Evolutionary conservation across 768 basidiomycete genomes (phyloP), one percentile per base, ranked within the genome.

Genomic region (Filobasidium floriforme): DNA sequence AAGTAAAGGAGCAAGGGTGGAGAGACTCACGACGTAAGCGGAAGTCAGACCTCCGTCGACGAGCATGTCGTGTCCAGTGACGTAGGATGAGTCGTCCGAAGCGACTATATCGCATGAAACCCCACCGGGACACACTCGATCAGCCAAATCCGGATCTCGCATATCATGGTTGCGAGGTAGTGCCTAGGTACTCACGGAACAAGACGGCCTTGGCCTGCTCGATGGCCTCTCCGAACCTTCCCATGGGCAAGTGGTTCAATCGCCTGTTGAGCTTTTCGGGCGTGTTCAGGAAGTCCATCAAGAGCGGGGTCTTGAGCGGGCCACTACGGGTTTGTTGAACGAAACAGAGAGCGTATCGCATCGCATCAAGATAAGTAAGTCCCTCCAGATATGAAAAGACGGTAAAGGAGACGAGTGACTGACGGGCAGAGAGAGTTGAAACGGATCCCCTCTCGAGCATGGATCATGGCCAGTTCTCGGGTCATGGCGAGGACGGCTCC

Each of bases 401-500:
- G n/a, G n/a, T 2, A 60, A 41, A 2, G n/a, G n/a, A 52, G 19
- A 62, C n/a, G 28, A 22, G 18, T n/a, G 3, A 82, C 89, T 75
- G 80, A 92, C 89, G 93, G 96, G 84, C 93, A 97, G 66, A 99
- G 84, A 12, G 92, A 87, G 80, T 99, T 99, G 79, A 97, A 72
- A 32, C 96, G 87, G 74, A 99, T 97, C 59, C 94, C 94, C 82
- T 99, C 96, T 68, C 88, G 84, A 52, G 96, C 96, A 79, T 99
- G 96, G 0, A 98, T 89, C 86, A 97, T 93, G 0, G 96, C 96
- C 40, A 98, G 83, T 76, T 99, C 96, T 44, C 96, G 86, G 18
- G 92, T 94, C 92, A 99, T 93, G 4, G 96, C 90, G 55, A 99
- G 86, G n/a, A 98, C 96, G 40, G 88, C 96, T 69, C 96, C 94